A percentile compares a stretch with the other conserved stretches of the same genome.
phyloP scores from a whole-genome alignment of 2,329 filamentous ascomycete species.

The Alternaria longipes region DNA sequence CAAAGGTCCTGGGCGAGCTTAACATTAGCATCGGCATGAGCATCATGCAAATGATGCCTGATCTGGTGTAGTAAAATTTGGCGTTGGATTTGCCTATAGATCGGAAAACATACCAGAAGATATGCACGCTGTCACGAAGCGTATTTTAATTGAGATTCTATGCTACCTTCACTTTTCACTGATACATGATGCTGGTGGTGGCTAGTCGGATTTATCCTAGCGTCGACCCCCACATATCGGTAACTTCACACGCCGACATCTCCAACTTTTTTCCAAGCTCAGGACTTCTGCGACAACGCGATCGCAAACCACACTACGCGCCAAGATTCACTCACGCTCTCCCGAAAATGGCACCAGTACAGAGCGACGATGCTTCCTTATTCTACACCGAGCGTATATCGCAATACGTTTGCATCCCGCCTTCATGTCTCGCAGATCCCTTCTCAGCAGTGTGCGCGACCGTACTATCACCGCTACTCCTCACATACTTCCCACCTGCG shows the following conservation, averaged over 20 bases:
- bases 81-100: constrained; percentile 4
- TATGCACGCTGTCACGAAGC: neutral
- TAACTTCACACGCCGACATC: constrained; percentile 32
- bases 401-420: constrained; percentile 79
- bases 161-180: neutral
- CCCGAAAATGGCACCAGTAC: constrained; percentile 40
- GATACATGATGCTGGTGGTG: neutral
- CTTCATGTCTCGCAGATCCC: constrained; percentile 73
- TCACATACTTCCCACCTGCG: constrained; percentile 78
- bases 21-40: neutral
- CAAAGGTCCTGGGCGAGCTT: neutral
- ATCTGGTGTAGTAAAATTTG: neutral
- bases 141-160: neutral
- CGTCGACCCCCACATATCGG: constrained; percentile 23
- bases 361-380: constrained; percentile 48
- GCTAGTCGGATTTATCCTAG: constrained; percentile 16
- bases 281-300: constrained; percentile 15
- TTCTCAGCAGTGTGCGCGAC: constrained; percentile 76
- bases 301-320: constrained; percentile 28
- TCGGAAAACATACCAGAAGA: neutral
- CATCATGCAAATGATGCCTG: neutral
- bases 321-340: neutral
- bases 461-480: constrained; percentile 76
- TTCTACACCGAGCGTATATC: constrained; percentile 83
- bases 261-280: constrained; percentile 42